Evolutionary conservation across 768 basidiomycete genomes (phyloP), one percentile per base, ranked within the genome.

Genomic region (Lactarius hatsudake): DNA sequence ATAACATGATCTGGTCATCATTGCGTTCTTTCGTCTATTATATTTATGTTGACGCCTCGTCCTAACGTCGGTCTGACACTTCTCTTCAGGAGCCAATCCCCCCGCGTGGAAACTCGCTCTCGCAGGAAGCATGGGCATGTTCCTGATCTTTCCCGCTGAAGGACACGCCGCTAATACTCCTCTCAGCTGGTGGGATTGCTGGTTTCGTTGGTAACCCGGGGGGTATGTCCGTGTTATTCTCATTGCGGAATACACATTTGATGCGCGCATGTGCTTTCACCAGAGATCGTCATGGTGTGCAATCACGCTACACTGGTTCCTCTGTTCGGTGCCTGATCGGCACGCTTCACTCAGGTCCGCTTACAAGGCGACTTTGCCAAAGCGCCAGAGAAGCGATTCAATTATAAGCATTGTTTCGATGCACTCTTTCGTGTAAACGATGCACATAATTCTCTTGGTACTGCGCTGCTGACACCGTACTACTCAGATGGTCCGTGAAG

Each of bases 291-390:
- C 42, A 91, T 91, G 89, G 89, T 71, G 45, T 36, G 61, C 28
- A 17, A 42, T 51, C 28, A 28, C 56, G 38, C 9, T 53, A 12
- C 40, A 3, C n/a, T 45, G 5, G 42, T 30, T 20, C 18, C 42
- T 40, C 12, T 43, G 17, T 40, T 23, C 28, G 15, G 58, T 36
- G 62, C 45, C 18, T 62, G 15, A 62, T 53, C 40, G 58, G 59
- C 70, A 63, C 60, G 5, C 64, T 69, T 72, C 66, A 63, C 71
- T 72, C 67, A 84, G 82, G 83, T 95, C 53, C 89, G 94, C 62
- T 82, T 96, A 68, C 94, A 96, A 77, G 93, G 90, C 43, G 94
- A 96, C 77, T 89, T 91, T 72, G 93, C 92, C 7, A 96, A 95
- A 75, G 85, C 91, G 1, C 87, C 88, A 10, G 92, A 93, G 79